Conservation (phyloP, 1,284 basidiomycete species). For the Rhodofomes roseus region DNA sequence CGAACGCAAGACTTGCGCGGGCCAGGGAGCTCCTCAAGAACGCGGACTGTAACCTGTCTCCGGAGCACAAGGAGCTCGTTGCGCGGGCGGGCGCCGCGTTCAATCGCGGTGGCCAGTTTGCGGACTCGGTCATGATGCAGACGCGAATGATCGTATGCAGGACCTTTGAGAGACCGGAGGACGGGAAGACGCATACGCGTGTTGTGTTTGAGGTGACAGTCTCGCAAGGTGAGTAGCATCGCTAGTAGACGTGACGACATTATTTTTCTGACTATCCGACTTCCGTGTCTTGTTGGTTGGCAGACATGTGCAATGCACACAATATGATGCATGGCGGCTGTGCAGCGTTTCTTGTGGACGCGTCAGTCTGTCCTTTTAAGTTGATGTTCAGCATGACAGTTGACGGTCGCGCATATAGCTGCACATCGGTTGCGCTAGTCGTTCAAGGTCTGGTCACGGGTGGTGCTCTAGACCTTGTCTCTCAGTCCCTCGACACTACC, state of each 20-base stretch:
- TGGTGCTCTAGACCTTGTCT: conserved; percentile 34
- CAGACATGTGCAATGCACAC: conserved; percentile 23
- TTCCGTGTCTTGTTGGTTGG: not conserved
- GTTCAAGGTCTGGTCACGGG: conserved; percentile 38
- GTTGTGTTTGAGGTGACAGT: conserved; percentile 11
- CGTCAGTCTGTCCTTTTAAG: conserved; percentile 8
- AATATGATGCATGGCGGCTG: conserved; percentile 22
- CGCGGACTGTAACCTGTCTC: not conserved
- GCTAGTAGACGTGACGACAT: not conserved
- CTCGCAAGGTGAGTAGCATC: not conserved
- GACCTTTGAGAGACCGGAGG: conserved; percentile 7
- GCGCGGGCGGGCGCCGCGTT: not conserved
- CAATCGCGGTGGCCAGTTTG: not conserved
- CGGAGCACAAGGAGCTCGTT: conserved; percentile 1
- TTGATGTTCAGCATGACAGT: not conserved
- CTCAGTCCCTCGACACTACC: conserved; percentile 46
- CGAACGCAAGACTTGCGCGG: not conserved
- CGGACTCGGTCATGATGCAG: not conserved
- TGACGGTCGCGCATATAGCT: conserved; percentile 26
- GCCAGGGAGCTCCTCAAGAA: not conserved
- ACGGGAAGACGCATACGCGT: conserved; percentile 16
- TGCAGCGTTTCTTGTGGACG: conserved; percentile 18
- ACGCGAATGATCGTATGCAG: not conserved
- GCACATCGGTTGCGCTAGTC: conserved; percentile 36
- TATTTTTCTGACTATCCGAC: not conserved